Conservation (phyloP, 2,329 filamentous ascomycete genomes). For the Fusarium sp. region DNA sequence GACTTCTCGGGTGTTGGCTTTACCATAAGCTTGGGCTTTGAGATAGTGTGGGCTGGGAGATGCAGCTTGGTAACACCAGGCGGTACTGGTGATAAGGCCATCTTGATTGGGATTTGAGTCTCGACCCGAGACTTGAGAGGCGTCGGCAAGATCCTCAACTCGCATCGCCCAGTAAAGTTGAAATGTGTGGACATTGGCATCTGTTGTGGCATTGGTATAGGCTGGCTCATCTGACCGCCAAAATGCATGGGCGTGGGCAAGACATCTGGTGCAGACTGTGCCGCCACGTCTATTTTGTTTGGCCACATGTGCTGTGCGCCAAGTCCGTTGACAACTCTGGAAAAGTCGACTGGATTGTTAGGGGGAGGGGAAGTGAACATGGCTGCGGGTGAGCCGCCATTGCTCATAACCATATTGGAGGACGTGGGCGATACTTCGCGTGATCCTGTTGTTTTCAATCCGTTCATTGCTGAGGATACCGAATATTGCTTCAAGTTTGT, state of each 20-base stretch:
- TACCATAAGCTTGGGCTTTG: constrained; percentile 89
- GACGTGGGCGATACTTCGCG: constrained; percentile 67
- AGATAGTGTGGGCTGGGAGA: constrained; percentile 89
- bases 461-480: constrained; percentile 62
- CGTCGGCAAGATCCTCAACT: constrained; percentile 72
- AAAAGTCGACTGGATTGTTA: constrained; percentile 54
- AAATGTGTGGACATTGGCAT: constrained; percentile 46
- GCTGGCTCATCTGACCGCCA: constrained; percentile 43
- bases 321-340: constrained; percentile 45
- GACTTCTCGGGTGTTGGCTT: constrained; percentile 74
- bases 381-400: constrained; percentile 62
- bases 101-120: constrained; percentile 90
- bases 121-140: constrained; percentile 91
- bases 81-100: constrained; percentile 81
- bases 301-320: constrained; percentile 52
- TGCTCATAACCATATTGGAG: constrained; percentile 62
- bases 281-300: constrained; percentile 44
- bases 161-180: constrained; percentile 51
- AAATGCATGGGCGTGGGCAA: constrained; percentile 45
- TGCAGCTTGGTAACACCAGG: constrained; percentile 82
- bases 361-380: constrained; percentile 62
- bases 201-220: constrained; percentile 49
- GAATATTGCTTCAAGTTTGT: constrained; percentile 60
- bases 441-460: constrained; percentile 58
- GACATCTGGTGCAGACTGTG: constrained; percentile 40